Base-by-base conservation (phyloP, 1,284 basidiomycete species). In the Sporisorium scitamineum region DNA sequence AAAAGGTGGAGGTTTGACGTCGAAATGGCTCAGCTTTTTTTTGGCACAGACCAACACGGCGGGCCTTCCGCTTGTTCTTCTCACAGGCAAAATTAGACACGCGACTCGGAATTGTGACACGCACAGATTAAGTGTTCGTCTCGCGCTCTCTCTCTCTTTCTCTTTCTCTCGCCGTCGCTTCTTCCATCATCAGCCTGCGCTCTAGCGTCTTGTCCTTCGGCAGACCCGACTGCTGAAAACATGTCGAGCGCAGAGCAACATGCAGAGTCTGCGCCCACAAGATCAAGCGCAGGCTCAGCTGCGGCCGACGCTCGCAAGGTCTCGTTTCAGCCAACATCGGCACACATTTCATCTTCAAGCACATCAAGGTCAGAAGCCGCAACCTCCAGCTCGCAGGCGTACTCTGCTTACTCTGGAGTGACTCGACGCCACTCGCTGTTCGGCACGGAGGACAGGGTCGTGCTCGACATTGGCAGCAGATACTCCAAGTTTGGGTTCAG, bases 401-500 rank as follows among this genome's bases (percentile, higher is more conserved):
- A 54, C 29, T 61, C 71, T 11, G 67, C 59, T 5, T 75, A 75
- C 50, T 61, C 62, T 20, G 57, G 60, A 10, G 67, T 54, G 7
- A 75, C 72, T 16, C 72, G 72, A 18, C 59, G 72, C 9, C 78
- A 80, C 45, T 80, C 78, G 16, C 65, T 80, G 1, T 80, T 78
- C 26, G 78, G 78, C 53, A 80, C 70, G 20, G 80, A 81, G 13
- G 80, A 81, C 59, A 56, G 76, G 22, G 51, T 84, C 59, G 77
- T 84, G 6, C 67, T 84, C 34, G 82, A 84, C 52, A 62, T 84
- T 37, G 83, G 83, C 56, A 71, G 69, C 22, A 55, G 76, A 20
- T 73, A 80, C 41, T 71, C 72, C 65, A 83, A 82, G 66, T 63
- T 79, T 41, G 83, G 83, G 13, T 76, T 82, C 60, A 73, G 74